These are phyloP conservation scores for Chrysoporthe austroafricana DNA, from an alignment of 2,329 filamentous ascomycete species.

Conservation along the genomic window DNA sequence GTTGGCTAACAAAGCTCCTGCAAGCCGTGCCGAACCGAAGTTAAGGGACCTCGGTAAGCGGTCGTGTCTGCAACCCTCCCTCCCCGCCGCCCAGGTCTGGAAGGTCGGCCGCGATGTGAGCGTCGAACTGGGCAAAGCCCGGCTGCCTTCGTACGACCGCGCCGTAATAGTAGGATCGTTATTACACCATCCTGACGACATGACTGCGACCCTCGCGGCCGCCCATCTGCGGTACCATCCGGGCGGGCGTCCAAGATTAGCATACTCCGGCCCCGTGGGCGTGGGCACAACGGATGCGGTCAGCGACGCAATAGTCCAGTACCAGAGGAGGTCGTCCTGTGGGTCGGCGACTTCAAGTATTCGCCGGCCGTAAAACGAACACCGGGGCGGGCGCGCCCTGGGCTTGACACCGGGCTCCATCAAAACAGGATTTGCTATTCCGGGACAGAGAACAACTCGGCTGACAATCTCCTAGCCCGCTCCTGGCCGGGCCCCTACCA, in stretches of 20 bases:
- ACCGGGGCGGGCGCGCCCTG: not conserved
- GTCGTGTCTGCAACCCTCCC: not conserved
- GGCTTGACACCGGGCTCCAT: too few relatives aligned
- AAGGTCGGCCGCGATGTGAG: not conserved
- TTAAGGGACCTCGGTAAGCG: not conserved
- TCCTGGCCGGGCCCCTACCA: too few relatives aligned
- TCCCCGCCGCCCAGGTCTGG: not conserved
- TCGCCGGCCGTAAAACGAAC: not conserved
- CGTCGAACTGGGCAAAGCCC: not conserved
- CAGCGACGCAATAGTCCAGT: not conserved
- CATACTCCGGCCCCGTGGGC: conserved; percentile 1
- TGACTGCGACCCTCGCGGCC: not conserved
- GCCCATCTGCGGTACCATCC: not conserved
- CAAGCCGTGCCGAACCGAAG: conserved; percentile 6
- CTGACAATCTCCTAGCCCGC: not conserved
- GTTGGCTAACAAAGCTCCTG: not conserved
- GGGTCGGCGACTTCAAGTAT: not conserved
- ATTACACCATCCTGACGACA: not conserved
- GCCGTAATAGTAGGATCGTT: not conserved
- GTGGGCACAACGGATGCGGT: not conserved
- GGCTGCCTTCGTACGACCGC: not conserved
- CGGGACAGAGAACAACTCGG: not conserved
- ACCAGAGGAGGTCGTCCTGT: not conserved
- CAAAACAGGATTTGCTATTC: too few relatives aligned
- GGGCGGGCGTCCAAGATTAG: conserved; percentile 4